Percentiles rank a stretch among this genome's conserved stretches.
These are phyloP conservation scores for Xylaria sp. DNA, from an alignment of 2,329 filamentous ascomycete genomes.

Conservation along the genomic window DNA sequence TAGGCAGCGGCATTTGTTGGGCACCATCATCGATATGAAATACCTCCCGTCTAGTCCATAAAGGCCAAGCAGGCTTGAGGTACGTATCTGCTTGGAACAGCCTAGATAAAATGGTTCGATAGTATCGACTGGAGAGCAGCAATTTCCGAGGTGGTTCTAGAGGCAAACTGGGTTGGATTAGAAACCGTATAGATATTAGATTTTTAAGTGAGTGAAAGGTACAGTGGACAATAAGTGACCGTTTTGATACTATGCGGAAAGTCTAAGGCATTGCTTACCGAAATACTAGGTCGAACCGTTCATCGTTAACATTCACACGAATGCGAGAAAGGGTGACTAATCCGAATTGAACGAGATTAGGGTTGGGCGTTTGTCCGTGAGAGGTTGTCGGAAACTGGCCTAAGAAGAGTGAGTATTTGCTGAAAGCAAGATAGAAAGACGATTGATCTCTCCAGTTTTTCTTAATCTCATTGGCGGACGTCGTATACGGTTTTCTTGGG, in stretches of 20 bases:
- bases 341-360: conserved; percentile 63
- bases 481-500: conserved; percentile 57
- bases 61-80: conserved; percentile 68
- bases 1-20: conserved; percentile 64
- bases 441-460: conserved; percentile 61
- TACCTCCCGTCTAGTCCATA: conserved; percentile 63
- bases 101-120: conserved; percentile 64
- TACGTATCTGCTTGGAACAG: conserved; percentile 66
- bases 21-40: conserved; percentile 65
- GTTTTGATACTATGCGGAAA: neutral
- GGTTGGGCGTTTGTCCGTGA: conserved; percentile 59
- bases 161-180: conserved; percentile 52
- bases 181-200: neutral
- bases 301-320: conserved; percentile 63
- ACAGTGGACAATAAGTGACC: neutral
- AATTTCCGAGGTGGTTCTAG: conserved; percentile 58
- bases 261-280: conserved; percentile 54
- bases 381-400: conserved; percentile 61
- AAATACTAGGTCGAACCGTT: conserved; percentile 66
- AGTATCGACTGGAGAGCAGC: conserved; percentile 65
- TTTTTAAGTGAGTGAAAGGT: neutral
- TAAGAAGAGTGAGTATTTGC: conserved; percentile 64
- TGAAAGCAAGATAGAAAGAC: conserved; percentile 66
- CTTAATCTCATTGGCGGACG: conserved; percentile 55
- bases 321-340: conserved; percentile 64